Percentiles rank a stretch among this genome's conserved stretches.
Evolutionary conservation across 805 yeast species (phyloP).

Genomic region (Sugiyamaella marilandica): DNA sequence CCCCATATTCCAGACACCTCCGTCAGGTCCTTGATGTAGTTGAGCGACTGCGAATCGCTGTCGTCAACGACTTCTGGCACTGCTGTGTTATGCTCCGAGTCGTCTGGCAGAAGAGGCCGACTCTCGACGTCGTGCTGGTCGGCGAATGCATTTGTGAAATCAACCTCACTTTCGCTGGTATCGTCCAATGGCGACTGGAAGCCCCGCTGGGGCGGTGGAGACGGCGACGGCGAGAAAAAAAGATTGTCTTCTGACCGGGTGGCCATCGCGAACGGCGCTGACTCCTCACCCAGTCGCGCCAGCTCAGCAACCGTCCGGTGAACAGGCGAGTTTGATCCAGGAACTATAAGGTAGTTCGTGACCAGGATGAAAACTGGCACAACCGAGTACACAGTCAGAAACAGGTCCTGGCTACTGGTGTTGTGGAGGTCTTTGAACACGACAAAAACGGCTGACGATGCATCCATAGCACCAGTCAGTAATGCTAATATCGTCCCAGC

Average conservation of each 20-base stretch:
- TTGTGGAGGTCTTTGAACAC: slow-evolving; percentile 65
- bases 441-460: slow-evolving; percentile 84
- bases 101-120: neutral
- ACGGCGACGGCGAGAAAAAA: neutral
- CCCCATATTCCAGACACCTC: slow-evolving; percentile 60
- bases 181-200: neutral
- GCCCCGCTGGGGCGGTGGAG: neutral
- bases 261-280: slow-evolving; percentile 2
- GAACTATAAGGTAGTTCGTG: slow-evolving; percentile 79
- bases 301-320: slow-evolving; percentile 48
- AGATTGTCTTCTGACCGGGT: slow-evolving; percentile 1
- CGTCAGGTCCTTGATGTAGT: slow-evolving; percentile 17
- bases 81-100: neutral
- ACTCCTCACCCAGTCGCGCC: slow-evolving; percentile 30
- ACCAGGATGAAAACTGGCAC: slow-evolving; percentile 75
- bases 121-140: slow-evolving; percentile 1
- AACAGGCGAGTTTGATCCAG: slow-evolving; percentile 50
- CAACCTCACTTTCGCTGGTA: slow-evolving; percentile 1
- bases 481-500: slow-evolving; percentile 80
- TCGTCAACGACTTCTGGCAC: no score
- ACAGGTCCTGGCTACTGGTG: slow-evolving; percentile 42
- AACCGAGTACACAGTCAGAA: slow-evolving; percentile 61
- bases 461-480: slow-evolving; percentile 89
- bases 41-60: neutral
- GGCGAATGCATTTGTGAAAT: slow-evolving; percentile 7